phyloP scores from a whole-genome alignment of 768 basidiomycete genomes.

The Pleurotus pulmonarius region DNA sequence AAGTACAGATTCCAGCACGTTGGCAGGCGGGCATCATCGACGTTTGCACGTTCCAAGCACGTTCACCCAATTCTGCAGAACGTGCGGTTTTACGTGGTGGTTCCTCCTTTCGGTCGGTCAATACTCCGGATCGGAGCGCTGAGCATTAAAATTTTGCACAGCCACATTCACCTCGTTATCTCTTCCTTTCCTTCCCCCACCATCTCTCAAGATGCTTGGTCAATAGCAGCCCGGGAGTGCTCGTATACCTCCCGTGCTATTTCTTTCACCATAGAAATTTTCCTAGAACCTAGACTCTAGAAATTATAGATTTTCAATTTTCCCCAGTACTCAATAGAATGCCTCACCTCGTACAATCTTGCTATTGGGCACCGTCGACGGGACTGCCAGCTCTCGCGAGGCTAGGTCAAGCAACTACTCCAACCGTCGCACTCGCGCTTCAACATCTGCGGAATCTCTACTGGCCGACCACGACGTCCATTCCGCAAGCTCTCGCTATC shows the following conservation, averaged over 20 bases:
- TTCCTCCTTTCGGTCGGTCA: not conserved
- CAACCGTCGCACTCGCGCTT: constrained; percentile 36
- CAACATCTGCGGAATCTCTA: constrained; percentile 47
- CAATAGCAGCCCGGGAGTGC: constrained; percentile 47
- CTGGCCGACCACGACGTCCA: constrained; percentile 32
- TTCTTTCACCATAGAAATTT: constrained; percentile 6
- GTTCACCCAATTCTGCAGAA: not conserved
- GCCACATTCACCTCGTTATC: not conserved
- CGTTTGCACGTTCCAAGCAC: not conserved
- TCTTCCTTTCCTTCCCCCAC: constrained; percentile 11
- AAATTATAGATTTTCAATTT: too few relatives aligned
- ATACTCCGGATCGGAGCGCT: not conserved
- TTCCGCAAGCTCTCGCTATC: constrained; percentile 23
- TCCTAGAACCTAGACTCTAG: constrained; percentile 19
- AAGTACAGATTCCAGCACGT: too few relatives aligned
- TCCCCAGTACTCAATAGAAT: not conserved
- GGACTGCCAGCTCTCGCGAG: constrained; percentile 55
- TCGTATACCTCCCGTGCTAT: constrained; percentile 31
- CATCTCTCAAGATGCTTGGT: constrained; percentile 39
- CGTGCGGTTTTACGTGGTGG: not conserved
- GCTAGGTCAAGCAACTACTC: constrained; percentile 30
- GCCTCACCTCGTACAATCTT: constrained; percentile 8
- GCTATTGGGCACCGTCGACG: constrained; percentile 34
- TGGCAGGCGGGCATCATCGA: too few relatives aligned
- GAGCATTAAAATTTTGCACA: not conserved